Conservation (phyloP, 2,329 filamentous ascomycete species). For the Fusarium subglutinans region DNA sequence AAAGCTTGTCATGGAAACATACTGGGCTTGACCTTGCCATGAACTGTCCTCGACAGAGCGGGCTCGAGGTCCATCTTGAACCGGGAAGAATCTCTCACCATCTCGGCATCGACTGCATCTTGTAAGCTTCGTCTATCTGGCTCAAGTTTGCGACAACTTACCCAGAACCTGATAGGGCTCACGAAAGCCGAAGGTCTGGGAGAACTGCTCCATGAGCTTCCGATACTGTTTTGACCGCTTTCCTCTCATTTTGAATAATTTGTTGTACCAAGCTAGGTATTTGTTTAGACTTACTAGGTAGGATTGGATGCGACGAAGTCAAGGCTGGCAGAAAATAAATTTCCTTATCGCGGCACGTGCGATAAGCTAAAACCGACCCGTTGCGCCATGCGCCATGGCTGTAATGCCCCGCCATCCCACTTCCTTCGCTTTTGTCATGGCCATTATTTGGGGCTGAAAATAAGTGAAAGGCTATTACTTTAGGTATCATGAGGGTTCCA, state of each 20-base stretch:
- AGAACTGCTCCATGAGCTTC: constrained; percentile 95
- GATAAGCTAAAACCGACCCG: constrained; percentile 42
- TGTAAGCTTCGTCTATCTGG: constrained; percentile 34
- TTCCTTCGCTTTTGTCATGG: not conserved
- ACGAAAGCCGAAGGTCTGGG: constrained; percentile 87
- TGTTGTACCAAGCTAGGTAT: not conserved
- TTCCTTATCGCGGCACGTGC: constrained; percentile 53
- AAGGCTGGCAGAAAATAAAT: constrained; percentile 46
- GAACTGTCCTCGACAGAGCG: constrained; percentile 81
- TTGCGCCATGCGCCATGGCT: not conserved
- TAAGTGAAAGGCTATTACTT: not conserved
- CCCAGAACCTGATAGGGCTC: constrained; percentile 91
- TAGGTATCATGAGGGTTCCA: not conserved
- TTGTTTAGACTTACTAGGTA: not conserved
- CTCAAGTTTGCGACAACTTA: constrained; percentile 48
- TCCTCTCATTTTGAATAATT: constrained; percentile 54
- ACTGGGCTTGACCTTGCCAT: constrained; percentile 87
- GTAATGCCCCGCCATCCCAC: constrained; percentile 24
- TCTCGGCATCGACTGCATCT: constrained; percentile 77
- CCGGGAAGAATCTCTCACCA: constrained; percentile 80
- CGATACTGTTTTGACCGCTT: constrained; percentile 65
- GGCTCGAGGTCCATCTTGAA: constrained; percentile 91
- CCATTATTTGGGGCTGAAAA: not conserved
- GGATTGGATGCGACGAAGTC: constrained; percentile 11
- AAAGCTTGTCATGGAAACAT: constrained; percentile 46